Percentiles rank a stretch among this genome's conserved stretches.
Evolutionary conservation across 345 rosid species (phyloP).

Genomic region (Laguncularia racemosa): DNA sequence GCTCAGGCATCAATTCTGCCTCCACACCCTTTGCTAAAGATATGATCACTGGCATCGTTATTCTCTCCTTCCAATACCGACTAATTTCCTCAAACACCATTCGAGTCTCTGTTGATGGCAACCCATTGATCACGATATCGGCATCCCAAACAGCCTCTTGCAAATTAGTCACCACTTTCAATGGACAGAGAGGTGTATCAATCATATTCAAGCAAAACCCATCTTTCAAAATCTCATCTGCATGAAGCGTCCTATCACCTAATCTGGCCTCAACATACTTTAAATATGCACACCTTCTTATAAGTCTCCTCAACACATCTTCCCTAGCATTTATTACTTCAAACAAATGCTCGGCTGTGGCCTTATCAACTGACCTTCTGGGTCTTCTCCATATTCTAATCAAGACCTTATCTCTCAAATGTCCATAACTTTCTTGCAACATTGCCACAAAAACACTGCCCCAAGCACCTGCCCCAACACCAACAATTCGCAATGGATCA

Average conservation of each 20-base stretch:
- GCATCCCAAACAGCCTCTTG: conserved; percentile 99
- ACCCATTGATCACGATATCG: conserved; percentile 84
- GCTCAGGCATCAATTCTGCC: conserved; percentile 71
- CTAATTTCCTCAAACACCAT: conserved; percentile 88
- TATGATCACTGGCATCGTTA: conserved; percentile 62
- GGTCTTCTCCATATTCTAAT: conserved; percentile 95
- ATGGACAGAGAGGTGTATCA: conserved; percentile 84
- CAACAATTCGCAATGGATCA: conserved; percentile 80
- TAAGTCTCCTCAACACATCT: conserved; percentile 86
- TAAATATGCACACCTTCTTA: conserved; percentile 88
- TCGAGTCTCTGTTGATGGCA: conserved; percentile 85
- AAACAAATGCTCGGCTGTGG: conserved; percentile 82
- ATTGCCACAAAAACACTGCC: conserved; percentile 91
- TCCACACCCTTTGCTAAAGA: conserved; percentile 92
- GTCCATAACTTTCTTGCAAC: conserved; percentile 81
- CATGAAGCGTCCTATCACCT: conserved; percentile 76
- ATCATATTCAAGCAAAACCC: conserved; percentile 98
- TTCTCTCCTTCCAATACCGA: conserved; percentile 83
- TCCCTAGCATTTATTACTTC: conserved; percentile 96
- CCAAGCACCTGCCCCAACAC: conserved; percentile 98
- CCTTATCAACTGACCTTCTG: conserved; percentile 62
- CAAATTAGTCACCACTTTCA: conserved; percentile 89
- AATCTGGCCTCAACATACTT: conserved; percentile 94
- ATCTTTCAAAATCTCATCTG: conserved; percentile 92
- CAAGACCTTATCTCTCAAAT: conserved; percentile 75